These are phyloP conservation scores for Mycena pura DNA, from an alignment of 768 basidiomycete genomes.

Conservation along the genomic window DNA sequence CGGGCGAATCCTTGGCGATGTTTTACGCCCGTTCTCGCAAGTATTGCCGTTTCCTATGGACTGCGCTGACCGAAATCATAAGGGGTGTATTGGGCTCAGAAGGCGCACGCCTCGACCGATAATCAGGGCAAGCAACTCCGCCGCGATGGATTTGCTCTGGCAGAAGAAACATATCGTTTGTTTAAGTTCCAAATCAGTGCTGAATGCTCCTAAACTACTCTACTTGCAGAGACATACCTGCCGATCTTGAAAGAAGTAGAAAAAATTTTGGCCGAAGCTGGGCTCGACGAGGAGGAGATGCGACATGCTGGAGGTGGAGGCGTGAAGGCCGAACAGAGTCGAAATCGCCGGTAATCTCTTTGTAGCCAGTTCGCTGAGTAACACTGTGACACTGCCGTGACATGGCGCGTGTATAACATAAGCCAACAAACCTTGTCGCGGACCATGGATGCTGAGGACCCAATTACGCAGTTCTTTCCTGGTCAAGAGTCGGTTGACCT, in stretches of 20 bases:
- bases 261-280: constrained; percentile 82
- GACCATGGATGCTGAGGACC: constrained; percentile 71
- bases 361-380: neutral
- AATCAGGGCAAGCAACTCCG: constrained; percentile 81
- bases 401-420: constrained; percentile 26
- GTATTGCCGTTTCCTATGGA: constrained; percentile 32
- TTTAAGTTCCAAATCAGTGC: neutral
- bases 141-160: constrained; percentile 78
- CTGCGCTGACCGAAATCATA: constrained; percentile 30
- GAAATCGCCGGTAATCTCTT: constrained; percentile 47
- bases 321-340: constrained; percentile 54
- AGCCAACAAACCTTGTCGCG: neutral
- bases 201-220: neutral
- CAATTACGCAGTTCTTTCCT: constrained; percentile 78
- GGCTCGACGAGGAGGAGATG: constrained; percentile 86
- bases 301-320: constrained; percentile 52
- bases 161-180: constrained; percentile 75
- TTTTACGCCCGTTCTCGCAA: constrained; percentile 85
- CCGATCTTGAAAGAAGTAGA: constrained; percentile 85
- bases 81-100: constrained; percentile 84
- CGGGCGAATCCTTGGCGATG: constrained; percentile 82
- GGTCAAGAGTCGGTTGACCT: constrained; percentile 76
- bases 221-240: constrained; percentile 70
- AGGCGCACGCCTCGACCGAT: constrained; percentile 64
- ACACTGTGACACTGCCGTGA: constrained; percentile 5